Evolutionary conservation across 257 asterid species (phyloP).

Genomic region (Echites panduratus): DNA sequence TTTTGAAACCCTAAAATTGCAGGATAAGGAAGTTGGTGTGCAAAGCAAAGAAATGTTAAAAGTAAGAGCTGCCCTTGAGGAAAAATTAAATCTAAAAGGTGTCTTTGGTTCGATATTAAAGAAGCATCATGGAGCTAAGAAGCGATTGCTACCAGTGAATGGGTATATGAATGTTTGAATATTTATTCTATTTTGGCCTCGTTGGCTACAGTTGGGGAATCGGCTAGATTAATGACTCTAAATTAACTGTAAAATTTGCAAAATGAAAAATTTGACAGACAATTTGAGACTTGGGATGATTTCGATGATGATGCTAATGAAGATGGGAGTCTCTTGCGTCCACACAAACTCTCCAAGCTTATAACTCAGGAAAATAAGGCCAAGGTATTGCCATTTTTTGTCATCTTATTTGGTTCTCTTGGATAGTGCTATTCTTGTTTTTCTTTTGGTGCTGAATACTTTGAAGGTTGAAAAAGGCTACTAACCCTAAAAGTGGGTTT

Average conservation of each 20-base stretch:
- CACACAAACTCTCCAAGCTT: constrained; percentile 40
- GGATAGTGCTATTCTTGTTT: background rate
- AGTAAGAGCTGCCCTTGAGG: constrained; percentile 83
- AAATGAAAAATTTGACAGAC: constrained; percentile 37
- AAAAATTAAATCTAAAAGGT: constrained; percentile 75
- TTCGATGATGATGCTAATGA: constrained; percentile 74
- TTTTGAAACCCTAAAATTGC: constrained; percentile 12
- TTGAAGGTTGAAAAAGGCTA: background rate
- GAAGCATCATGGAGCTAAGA: constrained; percentile 33
- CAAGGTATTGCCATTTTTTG: constrained; percentile 17
- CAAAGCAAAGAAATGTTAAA: constrained; percentile 88
- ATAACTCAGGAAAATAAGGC: constrained; percentile 27
- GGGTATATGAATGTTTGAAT: constrained; percentile 36
- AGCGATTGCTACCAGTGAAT: constrained; percentile 46
- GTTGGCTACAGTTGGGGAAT: constrained; percentile 7
- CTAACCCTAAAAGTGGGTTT: too few relatives aligned
- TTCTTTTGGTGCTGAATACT: background rate
- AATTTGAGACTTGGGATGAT: constrained; percentile 81
- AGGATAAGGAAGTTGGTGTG: constrained; percentile 56
- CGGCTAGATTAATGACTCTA: constrained; percentile 9
- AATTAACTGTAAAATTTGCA: constrained; percentile 5
- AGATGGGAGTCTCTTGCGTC: constrained; percentile 26
- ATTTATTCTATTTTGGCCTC: background rate
- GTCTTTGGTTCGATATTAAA: constrained; percentile 49
- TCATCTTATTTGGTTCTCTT: background rate